Percentiles rank a stretch among this genome's conserved stretches.
phyloP scores from a whole-genome alignment of 306 rosid genomes.

The Trifolium pratense region DNA sequence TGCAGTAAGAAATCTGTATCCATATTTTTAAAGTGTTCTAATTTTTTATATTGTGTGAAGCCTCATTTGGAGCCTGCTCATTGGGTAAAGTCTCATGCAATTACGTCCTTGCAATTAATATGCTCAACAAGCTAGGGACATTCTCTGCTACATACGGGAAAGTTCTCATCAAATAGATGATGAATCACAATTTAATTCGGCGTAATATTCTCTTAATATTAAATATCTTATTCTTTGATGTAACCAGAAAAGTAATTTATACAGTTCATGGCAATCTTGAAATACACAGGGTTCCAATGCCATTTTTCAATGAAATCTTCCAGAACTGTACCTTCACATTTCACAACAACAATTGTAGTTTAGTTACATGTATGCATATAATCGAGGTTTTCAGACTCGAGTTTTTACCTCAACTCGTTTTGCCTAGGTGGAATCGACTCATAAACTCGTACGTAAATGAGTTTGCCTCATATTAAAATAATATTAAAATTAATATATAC shows the following conservation, averaged over 20 bases:
- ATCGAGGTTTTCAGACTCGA: neutral
- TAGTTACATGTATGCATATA: neutral
- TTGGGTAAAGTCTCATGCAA: neutral
- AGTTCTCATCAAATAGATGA: conserved; percentile 22
- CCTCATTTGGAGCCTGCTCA: neutral
- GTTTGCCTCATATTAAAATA: no score
- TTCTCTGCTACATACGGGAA: conserved; percentile 3
- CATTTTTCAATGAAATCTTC: conserved; percentile 31
- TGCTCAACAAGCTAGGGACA: conserved; percentile 5
- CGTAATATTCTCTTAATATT: conserved; percentile 16
- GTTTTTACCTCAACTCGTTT: no score
- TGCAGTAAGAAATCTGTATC: conserved; percentile 30
- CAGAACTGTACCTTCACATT: conserved; percentile 28
- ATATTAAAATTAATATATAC: no score
- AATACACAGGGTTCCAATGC: neutral
- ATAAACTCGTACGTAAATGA: no score
- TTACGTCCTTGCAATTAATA: neutral
- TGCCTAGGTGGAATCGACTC: no score
- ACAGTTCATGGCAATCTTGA: conserved; percentile 29
- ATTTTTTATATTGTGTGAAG: conserved; percentile 2
- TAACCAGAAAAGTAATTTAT: conserved; percentile 15
- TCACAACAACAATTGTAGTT: conserved; percentile 3
- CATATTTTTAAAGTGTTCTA: conserved; percentile 7
- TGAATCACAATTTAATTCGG: conserved; percentile 9
- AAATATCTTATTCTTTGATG: neutral